A percentile compares a stretch with the other conserved stretches of the same genome.
Conservation (phyloP, 78 protist species). For the Planoprotostelium fungivorum region DNA sequence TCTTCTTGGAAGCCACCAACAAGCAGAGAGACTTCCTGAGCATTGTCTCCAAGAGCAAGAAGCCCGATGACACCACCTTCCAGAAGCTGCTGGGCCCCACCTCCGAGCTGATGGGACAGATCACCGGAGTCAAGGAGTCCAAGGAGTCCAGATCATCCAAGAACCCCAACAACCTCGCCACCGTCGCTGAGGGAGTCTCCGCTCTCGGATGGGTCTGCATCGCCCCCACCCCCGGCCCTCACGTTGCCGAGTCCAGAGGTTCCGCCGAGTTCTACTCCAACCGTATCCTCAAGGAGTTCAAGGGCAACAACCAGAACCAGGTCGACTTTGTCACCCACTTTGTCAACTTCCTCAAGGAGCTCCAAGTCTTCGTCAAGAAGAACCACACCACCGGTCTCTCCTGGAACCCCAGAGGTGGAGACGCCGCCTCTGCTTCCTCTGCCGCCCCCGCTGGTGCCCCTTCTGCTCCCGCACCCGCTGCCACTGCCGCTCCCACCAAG, state of each 20-base stretch:
- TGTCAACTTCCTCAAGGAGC: constrained; percentile 38
- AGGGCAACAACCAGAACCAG: constrained; percentile 69
- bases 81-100: constrained; percentile 21
- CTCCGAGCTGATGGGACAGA: constrained; percentile 20
- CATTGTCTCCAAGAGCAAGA: constrained; percentile 36
- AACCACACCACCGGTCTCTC: constrained; percentile 71
- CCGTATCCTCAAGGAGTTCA: constrained; percentile 59
- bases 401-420: constrained; percentile 67
- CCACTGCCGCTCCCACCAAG: constrained; percentile 17
- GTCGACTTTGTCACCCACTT: constrained; percentile 48
- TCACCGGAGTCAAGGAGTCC: constrained; percentile 25
- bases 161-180: constrained; percentile 51
- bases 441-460: constrained; percentile 33
- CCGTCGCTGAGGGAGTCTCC: constrained; percentile 48
- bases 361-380: constrained; percentile 57
- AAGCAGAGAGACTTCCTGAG: constrained; percentile 30
- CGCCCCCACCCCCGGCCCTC: constrained; percentile 77
- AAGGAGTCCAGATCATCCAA: constrained; percentile 30
- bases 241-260: constrained; percentile 56
- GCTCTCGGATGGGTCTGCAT: constrained; percentile 61
- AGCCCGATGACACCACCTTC: constrained; percentile 46
- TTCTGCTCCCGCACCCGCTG: constrained; percentile 37
- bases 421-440: constrained; percentile 33
- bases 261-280: constrained; percentile 68
- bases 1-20: constrained; percentile 32